Percentiles rank a stretch among this genome's conserved stretches.
These are phyloP conservation scores for Eucalyptus sp. DNA, from an alignment of 345 rosid genomes.

Conservation along the genomic window DNA sequence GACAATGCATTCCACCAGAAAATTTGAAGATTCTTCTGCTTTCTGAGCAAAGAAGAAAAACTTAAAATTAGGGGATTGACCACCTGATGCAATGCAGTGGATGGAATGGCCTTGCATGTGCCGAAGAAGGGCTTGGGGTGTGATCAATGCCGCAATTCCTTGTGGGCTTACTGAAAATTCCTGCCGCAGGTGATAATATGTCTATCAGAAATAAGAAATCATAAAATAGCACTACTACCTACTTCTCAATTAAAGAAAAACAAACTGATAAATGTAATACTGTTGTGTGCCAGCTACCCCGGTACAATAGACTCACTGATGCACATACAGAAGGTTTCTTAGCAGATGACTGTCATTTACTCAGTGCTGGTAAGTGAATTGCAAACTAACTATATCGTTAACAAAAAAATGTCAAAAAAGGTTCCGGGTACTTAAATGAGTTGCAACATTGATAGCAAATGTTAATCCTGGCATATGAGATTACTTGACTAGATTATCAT, in stretches of 20 bases:
- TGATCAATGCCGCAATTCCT: slow-evolving; percentile 55
- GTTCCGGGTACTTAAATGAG: not conserved
- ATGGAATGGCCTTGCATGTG: slow-evolving; percentile 84
- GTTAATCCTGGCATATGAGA: not conserved
- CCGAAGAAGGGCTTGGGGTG: slow-evolving; percentile 64
- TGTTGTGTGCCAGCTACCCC: not conserved
- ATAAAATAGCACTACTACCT: not conserved
- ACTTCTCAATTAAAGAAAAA: not conserved
- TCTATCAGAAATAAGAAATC: not conserved
- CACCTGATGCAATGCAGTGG: slow-evolving; percentile 94
- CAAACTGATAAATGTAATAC: not conserved
- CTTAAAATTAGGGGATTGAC: slow-evolving; percentile 80
- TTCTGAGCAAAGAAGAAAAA: slow-evolving; percentile 94
- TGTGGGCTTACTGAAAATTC: slow-evolving; percentile 54
- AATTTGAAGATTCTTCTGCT: slow-evolving; percentile 51
- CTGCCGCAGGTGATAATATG: slow-evolving; percentile 21
- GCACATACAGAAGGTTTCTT: not conserved
- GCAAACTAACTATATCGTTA: not conserved
- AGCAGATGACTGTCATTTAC: not conserved
- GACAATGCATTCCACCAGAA: slow-evolving; percentile 78
- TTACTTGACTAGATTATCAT: not conserved
- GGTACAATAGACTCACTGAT: not conserved
- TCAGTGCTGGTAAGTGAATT: not conserved
- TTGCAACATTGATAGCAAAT: not conserved
- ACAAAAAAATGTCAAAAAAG: not conserved